Base-by-base conservation (phyloP, 768 basidiomycete genomes). In the Boletus rex-veris region DNA sequence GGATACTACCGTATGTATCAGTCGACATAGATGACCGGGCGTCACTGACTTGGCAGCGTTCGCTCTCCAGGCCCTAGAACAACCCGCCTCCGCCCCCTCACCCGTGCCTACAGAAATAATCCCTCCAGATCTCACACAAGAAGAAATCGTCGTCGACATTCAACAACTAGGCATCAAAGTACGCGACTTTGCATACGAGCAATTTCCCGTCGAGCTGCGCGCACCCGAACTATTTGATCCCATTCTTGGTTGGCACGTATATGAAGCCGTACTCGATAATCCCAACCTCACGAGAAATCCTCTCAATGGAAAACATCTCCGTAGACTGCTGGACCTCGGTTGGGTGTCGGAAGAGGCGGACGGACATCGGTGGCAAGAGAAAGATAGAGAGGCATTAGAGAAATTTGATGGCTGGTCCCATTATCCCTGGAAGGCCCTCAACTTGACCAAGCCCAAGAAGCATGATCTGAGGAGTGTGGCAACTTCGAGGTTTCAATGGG, bases 51-150 rank as follows among this genome's bases (percentile, higher is more conserved):
- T 4, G 26, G n/a, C 30, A 8, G 28, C 28, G 26, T 26, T 26
- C 7, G 28, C 7, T 28, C 36, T 33, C 5, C 45, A 65, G 54
- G 48, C 57, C 49, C 24, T 24, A 5, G 28, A 28, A 28, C 28
- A 28, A 47, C 38, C 56, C 14, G 28, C 58, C 12, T 57, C 64
- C 12, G 58, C 70, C 11, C 68, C 72, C 5, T 72, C 71, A 2
- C 69, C 67, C 16, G 68, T 68, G 0, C 66, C 69, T 3, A 70
- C 69, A 8, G 69, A 70, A 48, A 70, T 70, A n/a, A 66, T 70
- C 14, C 51, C 70, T 18, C 18, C 53, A 16, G 69, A 70, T 47
- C 68, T 70, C 39, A 70, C 68, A 1, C 66, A 64, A 41, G 68
- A 70, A 37, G 69, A 70, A 53, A 71, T 71, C 5, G 68, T 70